phyloP scores from a whole-genome alignment of 106 monocot species.

The Phalaenopsis equestris region DNA sequence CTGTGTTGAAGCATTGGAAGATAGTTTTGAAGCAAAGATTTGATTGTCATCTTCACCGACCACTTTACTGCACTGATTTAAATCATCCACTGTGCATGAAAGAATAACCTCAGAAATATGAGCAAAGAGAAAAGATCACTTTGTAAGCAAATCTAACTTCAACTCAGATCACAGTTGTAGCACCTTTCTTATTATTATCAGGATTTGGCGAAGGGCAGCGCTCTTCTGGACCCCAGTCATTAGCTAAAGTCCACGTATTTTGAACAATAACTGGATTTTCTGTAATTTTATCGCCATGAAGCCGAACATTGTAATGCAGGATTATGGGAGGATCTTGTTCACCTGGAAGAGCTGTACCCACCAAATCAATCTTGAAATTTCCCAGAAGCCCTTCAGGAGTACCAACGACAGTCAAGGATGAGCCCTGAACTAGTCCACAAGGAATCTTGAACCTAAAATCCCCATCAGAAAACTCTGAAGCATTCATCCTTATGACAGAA shows the following conservation, averaged over 20 bases:
- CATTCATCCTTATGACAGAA: slow-evolving; percentile 81
- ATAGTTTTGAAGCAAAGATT: slow-evolving; percentile 12
- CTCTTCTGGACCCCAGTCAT: slow-evolving; percentile 88
- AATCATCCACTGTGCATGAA: slow-evolving; percentile 61
- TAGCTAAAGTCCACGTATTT: slow-evolving; percentile 80
- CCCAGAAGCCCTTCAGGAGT: slow-evolving; percentile 75
- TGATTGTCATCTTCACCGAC: slow-evolving; percentile 47
- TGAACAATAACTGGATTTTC: slow-evolving; percentile 95
- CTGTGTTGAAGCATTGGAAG: slow-evolving; percentile 27
- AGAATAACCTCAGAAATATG: neutral
- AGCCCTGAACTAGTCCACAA: slow-evolving; percentile 90
- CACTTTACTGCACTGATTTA: slow-evolving; percentile 56
- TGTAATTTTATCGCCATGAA: slow-evolving; percentile 82
- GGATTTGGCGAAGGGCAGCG: slow-evolving; percentile 68
- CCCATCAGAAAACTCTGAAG: slow-evolving; percentile 36
- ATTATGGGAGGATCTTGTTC: slow-evolving; percentile 84
- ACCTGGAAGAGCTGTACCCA: slow-evolving; percentile 68
- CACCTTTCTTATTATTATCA: slow-evolving; percentile 53
- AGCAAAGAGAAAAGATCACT: neutral
- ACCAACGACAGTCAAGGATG: slow-evolving; percentile 85
- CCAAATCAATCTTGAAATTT: slow-evolving; percentile 73
- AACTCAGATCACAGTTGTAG: neutral
- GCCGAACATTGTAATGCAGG: slow-evolving; percentile 83
- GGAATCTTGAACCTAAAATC: slow-evolving; percentile 68
- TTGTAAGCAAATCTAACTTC: slow-evolving; percentile 1